Evolutionary conservation across 2,329 filamentous ascomycete species (phyloP).

Genomic region (Neopestalotiopsis clavispora): DNA sequence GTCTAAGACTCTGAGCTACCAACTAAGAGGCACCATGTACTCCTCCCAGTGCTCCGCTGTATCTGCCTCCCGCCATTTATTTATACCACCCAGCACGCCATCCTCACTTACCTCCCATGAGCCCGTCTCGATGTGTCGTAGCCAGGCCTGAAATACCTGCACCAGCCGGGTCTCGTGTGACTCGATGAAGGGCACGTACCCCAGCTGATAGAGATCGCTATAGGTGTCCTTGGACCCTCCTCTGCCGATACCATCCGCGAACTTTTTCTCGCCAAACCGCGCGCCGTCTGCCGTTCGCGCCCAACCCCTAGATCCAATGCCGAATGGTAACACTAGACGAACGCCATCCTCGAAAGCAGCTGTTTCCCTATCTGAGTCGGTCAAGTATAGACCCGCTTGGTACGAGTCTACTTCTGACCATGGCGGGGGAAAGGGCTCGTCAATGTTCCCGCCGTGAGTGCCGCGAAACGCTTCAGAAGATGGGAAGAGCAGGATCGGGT

Average conservation of each 20-base stretch:
- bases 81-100: neutral
- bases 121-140: neutral
- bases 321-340: neutral
- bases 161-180: neutral
- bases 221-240: neutral
- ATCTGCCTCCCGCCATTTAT: slow-evolving; percentile 1
- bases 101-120: neutral
- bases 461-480: neutral
- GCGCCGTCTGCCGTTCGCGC: slow-evolving; percentile 12
- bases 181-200: neutral
- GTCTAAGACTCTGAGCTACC: neutral
- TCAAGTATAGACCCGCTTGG: neutral
- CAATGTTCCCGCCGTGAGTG: neutral
- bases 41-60: neutral
- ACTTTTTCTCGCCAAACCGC: slow-evolving; percentile 5
- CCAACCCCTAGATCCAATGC: neutral
- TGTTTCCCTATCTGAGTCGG: neutral
- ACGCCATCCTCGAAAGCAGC: slow-evolving; percentile 8
- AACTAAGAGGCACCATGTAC: slow-evolving; percentile 5
- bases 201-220: neutral
- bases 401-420: neutral
- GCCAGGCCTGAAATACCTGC: neutral
- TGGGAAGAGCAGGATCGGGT: slow-evolving; percentile 6
- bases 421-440: neutral
- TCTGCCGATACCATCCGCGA: neutral